A percentile compares a stretch with the other conserved stretches of the same genome.
phyloP scores from a whole-genome alignment of 2,329 filamentous ascomycete genomes.

The Aaosphaeria arxii region DNA sequence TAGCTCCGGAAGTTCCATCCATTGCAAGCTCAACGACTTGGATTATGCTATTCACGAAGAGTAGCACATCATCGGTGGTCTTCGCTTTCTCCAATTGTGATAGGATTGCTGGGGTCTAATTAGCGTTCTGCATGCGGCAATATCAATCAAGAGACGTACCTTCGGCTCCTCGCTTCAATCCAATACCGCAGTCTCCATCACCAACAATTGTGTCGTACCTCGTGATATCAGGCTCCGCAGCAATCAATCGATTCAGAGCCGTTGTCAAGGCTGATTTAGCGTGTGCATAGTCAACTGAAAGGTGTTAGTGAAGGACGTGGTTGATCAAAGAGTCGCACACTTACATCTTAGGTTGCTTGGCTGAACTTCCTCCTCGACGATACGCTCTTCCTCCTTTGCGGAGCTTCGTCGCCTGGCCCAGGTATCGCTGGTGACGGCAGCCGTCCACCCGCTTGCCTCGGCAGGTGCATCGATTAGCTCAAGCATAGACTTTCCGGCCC shows the following conservation, averaged over 20 bases:
- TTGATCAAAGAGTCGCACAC: conserved; percentile 13
- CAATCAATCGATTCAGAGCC: conserved; percentile 61
- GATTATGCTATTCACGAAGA: conserved; percentile 60
- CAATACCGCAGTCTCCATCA: conserved; percentile 86
- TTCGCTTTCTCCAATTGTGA: conserved; percentile 40
- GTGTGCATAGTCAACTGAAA: conserved; percentile 49
- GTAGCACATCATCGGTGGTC: conserved; percentile 56
- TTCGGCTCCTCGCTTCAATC: conserved; percentile 83
- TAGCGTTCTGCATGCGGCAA: conserved; percentile 12
- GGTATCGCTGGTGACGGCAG: conserved; percentile 56
- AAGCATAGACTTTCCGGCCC: conserved; percentile 59
- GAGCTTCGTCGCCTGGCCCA: conserved; percentile 53
- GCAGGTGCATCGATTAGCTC: conserved; percentile 66
- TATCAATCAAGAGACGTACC: conserved; percentile 26
- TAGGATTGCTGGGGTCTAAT: conserved; percentile 37
- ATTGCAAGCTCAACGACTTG: conserved; percentile 65
- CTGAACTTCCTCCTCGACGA: conserved; percentile 43
- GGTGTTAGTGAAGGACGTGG: conserved; percentile 7
- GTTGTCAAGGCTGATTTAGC: conserved; percentile 53
- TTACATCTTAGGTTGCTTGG: conserved; percentile 54
- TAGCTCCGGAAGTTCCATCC: conserved; percentile 73
- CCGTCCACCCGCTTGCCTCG: conserved; percentile 66
- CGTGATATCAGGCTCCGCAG: conserved; percentile 64
- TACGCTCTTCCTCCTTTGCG: conserved; percentile 40
- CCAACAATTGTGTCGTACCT: conserved; percentile 77